Percentiles rank a stretch among this genome's conserved stretches.
These are phyloP conservation scores for Penicillium sp. DNA, from an alignment of 2,329 filamentous ascomycete genomes.

Conservation along the genomic window DNA sequence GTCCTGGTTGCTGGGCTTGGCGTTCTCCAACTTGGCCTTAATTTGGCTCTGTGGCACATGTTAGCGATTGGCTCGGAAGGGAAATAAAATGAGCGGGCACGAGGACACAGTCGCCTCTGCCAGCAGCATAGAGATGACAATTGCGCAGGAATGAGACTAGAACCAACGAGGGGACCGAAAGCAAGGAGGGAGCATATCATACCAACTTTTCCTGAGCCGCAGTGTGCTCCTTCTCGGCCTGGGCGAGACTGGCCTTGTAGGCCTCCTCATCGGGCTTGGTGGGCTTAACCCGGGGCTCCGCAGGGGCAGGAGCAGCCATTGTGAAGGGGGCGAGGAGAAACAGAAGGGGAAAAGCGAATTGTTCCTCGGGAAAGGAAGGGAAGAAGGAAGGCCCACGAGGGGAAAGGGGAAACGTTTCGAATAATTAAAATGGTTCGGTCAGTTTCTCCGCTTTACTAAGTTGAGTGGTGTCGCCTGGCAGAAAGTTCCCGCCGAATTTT, in stretches of 20 bases:
- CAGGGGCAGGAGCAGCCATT: slow-evolving; percentile 40
- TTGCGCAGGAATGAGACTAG: neutral
- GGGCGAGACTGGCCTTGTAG: slow-evolving; percentile 74
- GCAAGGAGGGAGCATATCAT: slow-evolving; percentile 31
- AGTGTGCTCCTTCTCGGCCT: slow-evolving; percentile 83
- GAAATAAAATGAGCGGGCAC: slow-evolving; percentile 5
- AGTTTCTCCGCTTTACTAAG: slow-evolving; percentile 27
- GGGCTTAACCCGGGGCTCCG: slow-evolving; percentile 58
- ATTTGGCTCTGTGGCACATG: slow-evolving; percentile 69
- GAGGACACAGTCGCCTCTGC: slow-evolving; percentile 2
- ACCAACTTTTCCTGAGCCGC: slow-evolving; percentile 69
- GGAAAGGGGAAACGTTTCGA: slow-evolving; percentile 22
- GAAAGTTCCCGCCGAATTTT: slow-evolving; percentile 29
- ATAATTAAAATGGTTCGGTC: slow-evolving; percentile 27
- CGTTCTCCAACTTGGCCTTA: slow-evolving; percentile 83
- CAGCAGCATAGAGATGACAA: neutral
- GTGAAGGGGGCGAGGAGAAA: slow-evolving; percentile 15
- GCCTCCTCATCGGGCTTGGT: slow-evolving; percentile 82
- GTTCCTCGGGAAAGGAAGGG: slow-evolving; percentile 9
- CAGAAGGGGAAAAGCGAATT: slow-evolving; percentile 14
- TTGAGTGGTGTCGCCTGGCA: slow-evolving; percentile 21
- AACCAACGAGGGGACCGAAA: slow-evolving; percentile 2
- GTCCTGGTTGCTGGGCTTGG: slow-evolving; percentile 76
- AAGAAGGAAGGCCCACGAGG: slow-evolving; percentile 17
- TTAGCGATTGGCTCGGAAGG: slow-evolving; percentile 14